Percentiles rank a stretch among this genome's conserved stretches.
phyloP scores from a whole-genome alignment of 2,329 filamentous ascomycete genomes.

The Phyllosticta capitalensis region DNA sequence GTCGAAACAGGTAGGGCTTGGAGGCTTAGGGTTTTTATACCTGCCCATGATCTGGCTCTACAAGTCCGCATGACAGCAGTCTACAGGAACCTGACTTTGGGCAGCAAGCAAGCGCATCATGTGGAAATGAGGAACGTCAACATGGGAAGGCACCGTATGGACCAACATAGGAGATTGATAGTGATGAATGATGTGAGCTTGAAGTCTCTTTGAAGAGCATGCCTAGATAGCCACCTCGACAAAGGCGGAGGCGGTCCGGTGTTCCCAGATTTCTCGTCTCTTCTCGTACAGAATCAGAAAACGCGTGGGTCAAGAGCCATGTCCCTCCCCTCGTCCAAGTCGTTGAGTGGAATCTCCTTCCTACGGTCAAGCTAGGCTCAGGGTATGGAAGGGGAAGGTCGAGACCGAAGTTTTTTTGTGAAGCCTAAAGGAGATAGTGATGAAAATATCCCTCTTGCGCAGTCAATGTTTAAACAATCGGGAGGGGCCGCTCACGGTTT shows the following conservation, averaged over 20 bases:
- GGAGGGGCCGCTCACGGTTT: constrained; percentile 7
- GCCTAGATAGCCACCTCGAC: neutral
- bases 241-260: neutral
- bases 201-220: neutral
- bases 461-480: constrained; percentile 1
- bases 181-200: neutral
- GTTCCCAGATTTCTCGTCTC: neutral
- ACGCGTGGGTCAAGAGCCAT: neutral
- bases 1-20: too few relatives aligned
- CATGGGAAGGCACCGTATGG: neutral
- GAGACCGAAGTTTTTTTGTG: constrained; percentile 8
- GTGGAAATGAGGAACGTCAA: neutral
- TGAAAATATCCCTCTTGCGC: constrained; percentile 5
- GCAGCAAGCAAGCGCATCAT: too few relatives aligned
- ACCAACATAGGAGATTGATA: neutral
- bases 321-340: neutral
- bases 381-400: neutral
- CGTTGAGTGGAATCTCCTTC: neutral
- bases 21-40: too few relatives aligned
- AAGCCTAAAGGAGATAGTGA: constrained; percentile 6
- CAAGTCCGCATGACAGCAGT: too few relatives aligned
- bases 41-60: too few relatives aligned
- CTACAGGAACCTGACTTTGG: too few relatives aligned
- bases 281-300: neutral
- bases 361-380: neutral